Evolutionary conservation across 495 filamentous ascomycete genomes (phyloP), one percentile per base, ranked within the genome.

Genomic region (Saxispiralis lemnorum): DNA sequence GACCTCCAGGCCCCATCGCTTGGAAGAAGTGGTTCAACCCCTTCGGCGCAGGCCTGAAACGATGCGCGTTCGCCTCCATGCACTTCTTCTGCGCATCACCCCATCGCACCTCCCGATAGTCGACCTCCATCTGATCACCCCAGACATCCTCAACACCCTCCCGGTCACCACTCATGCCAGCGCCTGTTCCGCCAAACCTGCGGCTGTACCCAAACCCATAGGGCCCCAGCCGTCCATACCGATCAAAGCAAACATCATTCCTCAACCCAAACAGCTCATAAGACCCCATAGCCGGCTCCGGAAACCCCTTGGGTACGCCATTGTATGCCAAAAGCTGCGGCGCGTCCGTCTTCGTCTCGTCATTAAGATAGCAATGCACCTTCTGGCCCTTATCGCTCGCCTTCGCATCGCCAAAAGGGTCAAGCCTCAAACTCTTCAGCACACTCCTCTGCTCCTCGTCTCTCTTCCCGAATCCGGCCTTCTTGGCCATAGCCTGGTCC

Each of bases 181-280:
- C 74, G 0, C 87, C 88, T 14, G 76, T 72, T 7, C 89, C 89
- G 7, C 89, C 89, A 54, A 70, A 73, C 47, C 70, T 70, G 14
- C 66, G 59, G 16, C 72, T 77, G 52, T 96, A 96, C 13, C 89
- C 89, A 41, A 80, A 73, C 0, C 89, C 89, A 51, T 97, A 97
- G 0, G 87, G 78, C 0, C 85, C 92, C 19, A 88, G 69, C 44
- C 83, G 70, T 9, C 92, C 89, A 60, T 80, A 92, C 1, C 89
- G 72, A 41, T 97, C 89, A 61, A 93, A 96, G 64, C 89, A 97
- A 40, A 95, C 70, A 56, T 93, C 81, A 45, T 93, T 75, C 21
- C 76, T 76, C 20, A 94, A 67, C 0, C 78, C 85, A 5, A 96
- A 59, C 35, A 92, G 63, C 4, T 78, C 71, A 56, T 94, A 80